These are phyloP conservation scores for Globisporangium yorkense DNA, from an alignment of 352 stramenopile genomes.

Conservation along the genomic window DNA sequence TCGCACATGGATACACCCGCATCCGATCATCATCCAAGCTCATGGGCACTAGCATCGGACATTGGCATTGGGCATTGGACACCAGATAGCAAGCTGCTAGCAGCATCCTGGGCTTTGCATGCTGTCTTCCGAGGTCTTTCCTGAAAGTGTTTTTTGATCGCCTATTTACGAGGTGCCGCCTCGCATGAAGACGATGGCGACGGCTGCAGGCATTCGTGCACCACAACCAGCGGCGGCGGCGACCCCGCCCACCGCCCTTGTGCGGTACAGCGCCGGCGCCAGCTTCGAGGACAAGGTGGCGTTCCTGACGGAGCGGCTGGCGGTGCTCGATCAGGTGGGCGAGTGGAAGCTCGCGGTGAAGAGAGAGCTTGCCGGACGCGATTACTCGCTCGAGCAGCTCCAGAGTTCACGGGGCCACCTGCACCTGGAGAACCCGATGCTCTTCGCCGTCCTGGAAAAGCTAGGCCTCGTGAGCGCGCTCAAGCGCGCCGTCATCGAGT, in stretches of 20 bases:
- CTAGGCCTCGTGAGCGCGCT: constrained; percentile 41
- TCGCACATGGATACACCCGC: no score
- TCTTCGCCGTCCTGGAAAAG: constrained; percentile 49
- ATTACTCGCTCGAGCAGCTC: constrained; percentile 40
- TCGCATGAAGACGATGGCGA: no score
- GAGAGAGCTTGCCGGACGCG: constrained; percentile 36
- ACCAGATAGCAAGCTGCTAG: no score
- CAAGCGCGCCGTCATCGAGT: constrained; percentile 52
- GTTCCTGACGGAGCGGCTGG: constrained; percentile 43
- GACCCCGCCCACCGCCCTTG: not conserved
- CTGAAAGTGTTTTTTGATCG: no score
- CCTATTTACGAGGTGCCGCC: no score
- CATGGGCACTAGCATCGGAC: no score
- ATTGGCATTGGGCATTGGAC: no score
- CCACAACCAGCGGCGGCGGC: no score
- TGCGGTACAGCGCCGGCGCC: constrained; percentile 15
- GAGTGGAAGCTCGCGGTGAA: constrained; percentile 53
- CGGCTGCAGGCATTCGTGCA: no score
- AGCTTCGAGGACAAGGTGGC: constrained; percentile 41
- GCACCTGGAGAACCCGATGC: constrained; percentile 21
- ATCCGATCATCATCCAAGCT: no score
- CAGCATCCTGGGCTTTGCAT: no score
- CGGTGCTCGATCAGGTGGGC: constrained; percentile 30
- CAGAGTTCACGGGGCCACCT: constrained; percentile 14
- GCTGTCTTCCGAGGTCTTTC: no score